Evolutionary conservation across 2,329 filamentous ascomycete species (phyloP).

Genomic region (Beauveria sp.): DNA sequence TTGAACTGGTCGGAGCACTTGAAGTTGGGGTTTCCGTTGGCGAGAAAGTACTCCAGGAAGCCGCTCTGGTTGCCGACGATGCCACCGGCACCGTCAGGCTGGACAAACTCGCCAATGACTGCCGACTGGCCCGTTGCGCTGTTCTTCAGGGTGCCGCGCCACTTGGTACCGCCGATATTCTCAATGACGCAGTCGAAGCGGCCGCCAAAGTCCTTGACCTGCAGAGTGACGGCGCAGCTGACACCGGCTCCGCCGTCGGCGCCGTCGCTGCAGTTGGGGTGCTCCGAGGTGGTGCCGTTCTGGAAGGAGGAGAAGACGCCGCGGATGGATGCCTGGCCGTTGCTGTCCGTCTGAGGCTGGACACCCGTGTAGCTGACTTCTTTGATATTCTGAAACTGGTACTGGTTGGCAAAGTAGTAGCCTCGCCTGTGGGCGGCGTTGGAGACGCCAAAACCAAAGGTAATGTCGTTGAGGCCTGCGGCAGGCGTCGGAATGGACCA

Average conservation of each 20-base stretch:
- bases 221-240: constrained; percentile 16
- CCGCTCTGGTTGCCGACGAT: constrained; percentile 13
- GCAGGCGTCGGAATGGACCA: constrained; percentile 1
- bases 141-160: constrained; percentile 18
- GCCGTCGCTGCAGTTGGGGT: constrained; percentile 18
- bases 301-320: constrained; percentile 19
- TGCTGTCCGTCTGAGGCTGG: constrained; percentile 14
- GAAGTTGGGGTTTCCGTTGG: constrained; percentile 14
- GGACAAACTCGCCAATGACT: constrained; percentile 17
- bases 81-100: constrained; percentile 14
- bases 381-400: constrained; percentile 10
- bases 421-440: constrained; percentile 14
- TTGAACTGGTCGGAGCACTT: constrained; percentile 15
- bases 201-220: constrained; percentile 13
- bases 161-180: constrained; percentile 14
- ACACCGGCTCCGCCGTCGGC: constrained; percentile 21
- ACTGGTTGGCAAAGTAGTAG: constrained; percentile 20
- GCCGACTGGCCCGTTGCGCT: constrained; percentile 3
- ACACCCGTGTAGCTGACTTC: constrained; percentile 16
- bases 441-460: constrained; percentile 18
- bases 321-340: constrained; percentile 14
- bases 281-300: constrained; percentile 12
- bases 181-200: constrained; percentile 17
- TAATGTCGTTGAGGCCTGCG: constrained; percentile 8
- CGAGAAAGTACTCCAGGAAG: constrained; percentile 19